Conservation (phyloP, 768 basidiomycete genomes). For the Termitomyces sp. region DNA sequence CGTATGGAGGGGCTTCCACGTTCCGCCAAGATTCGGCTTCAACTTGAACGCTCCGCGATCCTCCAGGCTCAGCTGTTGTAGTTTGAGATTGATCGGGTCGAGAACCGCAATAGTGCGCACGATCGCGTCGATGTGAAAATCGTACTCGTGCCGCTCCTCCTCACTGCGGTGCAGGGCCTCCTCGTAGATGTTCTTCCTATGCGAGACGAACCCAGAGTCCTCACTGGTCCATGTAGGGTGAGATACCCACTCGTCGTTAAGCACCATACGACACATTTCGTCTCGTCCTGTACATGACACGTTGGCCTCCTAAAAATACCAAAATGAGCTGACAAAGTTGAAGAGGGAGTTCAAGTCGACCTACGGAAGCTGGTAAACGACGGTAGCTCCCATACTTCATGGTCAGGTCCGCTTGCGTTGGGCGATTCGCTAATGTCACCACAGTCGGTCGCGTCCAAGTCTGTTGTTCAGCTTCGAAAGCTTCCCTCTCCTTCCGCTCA, state of each 20-base stretch:
- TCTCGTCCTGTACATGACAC: conserved; percentile 93
- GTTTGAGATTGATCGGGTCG: conserved; percentile 88
- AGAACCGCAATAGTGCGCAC: conserved; percentile 85
- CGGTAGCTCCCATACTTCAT: conserved; percentile 88
- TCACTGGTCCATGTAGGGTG: conserved; percentile 95
- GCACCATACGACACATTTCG: conserved; percentile 91
- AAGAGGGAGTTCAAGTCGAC: conserved; percentile 24
- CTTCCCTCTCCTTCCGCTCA: conserved; percentile 59
- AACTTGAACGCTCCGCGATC: conserved; percentile 80
- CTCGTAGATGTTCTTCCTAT: conserved; percentile 94
- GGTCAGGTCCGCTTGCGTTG: conserved; percentile 60
- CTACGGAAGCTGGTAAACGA: conserved; percentile 69
- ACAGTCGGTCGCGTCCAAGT: conserved; percentile 49
- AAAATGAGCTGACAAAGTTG: not conserved
- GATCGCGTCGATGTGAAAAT: conserved; percentile 97
- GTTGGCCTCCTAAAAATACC: conserved; percentile 63
- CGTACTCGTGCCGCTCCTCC: conserved; percentile 98
- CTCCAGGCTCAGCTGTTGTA: conserved; percentile 69
- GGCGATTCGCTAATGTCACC: conserved; percentile 34
- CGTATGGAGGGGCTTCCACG: conserved; percentile 86
- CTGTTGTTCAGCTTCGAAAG: conserved; percentile 40
- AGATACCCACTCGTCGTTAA: conserved; percentile 98
- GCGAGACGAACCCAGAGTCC: conserved; percentile 84
- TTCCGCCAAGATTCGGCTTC: conserved; percentile 84
- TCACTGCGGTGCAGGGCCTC: conserved; percentile 95